Base-by-base conservation (phyloP, 202 grass and related monocot species). In the Setaria viridis region DNA sequence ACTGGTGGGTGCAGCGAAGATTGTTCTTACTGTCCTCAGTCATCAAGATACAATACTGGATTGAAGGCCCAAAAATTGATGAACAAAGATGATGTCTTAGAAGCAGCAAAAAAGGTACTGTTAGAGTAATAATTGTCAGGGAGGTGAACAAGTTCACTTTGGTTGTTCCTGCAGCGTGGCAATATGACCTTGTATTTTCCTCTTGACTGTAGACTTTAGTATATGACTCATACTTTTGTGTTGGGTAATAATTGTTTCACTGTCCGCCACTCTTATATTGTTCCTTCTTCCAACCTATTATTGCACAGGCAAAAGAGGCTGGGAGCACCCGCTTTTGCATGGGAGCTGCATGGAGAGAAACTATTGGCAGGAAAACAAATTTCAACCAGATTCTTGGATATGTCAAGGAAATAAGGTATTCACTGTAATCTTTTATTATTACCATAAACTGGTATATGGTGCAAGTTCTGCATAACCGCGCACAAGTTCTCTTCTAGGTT, bases 301-400 rank as follows among this genome's bases (percentile, higher is more conserved):
- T 70, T 13, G 64, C 4, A 55, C 56, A 99, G 97, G 97, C 97
- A 91, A 99, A 99, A 89, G 94, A 99, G 51, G 90, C 90, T 87
- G 97, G 97, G 16, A 93, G 97, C 84, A 99, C 94, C 35, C 88
- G 97, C 7, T 99, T 99, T 88, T 99, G 97, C 89, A 99, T 99
- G 97, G 97, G 97, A 84, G 90, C 97, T 2, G 94, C 97, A 45
- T 97, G 97, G 97, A 92, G 97, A 80, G 97, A 99, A 56, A 99
- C 97, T 9, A 72, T 97, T 7, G 97, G 97, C 60, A 93, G 97
- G 84, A 99, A 99, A 85, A 96, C 94, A 88, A 96, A 99, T 78
- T 99, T 99, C 78, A 96, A 90, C 59, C 97, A 99, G 75, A 94
- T 99, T 70, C 94, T 99, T 81, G 97, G 94, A 87, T 99, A 99